phyloP scores from a whole-genome alignment of 257 asterid species.

The Eucommia ulmoides region DNA sequence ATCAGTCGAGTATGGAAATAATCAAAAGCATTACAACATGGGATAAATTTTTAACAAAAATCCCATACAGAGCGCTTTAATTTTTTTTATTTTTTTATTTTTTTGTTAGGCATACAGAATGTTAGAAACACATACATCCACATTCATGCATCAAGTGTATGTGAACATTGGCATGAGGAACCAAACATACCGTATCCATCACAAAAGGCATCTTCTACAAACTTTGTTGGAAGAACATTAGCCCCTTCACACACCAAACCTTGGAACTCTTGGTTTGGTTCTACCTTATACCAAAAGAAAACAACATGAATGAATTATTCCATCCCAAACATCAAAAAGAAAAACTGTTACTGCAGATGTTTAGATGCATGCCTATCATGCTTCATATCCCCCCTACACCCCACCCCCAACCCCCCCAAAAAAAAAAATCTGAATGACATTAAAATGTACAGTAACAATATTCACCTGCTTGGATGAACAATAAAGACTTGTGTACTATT shows the following conservation, averaged over 20 bases:
- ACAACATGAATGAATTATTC: slow-evolving; percentile 17
- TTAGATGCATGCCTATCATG: slow-evolving; percentile 2
- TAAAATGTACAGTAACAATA: too few relatives aligned
- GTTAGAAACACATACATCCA: too few relatives aligned
- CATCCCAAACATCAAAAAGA: slow-evolving; percentile 3
- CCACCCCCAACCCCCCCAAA: too few relatives aligned
- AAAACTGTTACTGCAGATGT: too few relatives aligned
- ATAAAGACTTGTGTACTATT: too few relatives aligned
- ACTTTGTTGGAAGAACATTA: slow-evolving; percentile 82
- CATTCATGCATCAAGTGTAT: too few relatives aligned
- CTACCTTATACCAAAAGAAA: slow-evolving; percentile 75
- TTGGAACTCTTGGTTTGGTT: slow-evolving; percentile 96
- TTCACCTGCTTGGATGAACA: too few relatives aligned
- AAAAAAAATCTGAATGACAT: too few relatives aligned
- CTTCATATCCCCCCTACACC: too few relatives aligned
- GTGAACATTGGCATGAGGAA: slow-evolving; percentile 4
- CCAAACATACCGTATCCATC: slow-evolving; percentile 78
- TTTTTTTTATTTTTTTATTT: neutral
- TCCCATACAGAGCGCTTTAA: neutral
- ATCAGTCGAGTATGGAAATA: slow-evolving; percentile 26
- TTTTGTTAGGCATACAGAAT: neutral
- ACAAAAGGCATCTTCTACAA: slow-evolving; percentile 86
- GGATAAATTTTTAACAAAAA: neutral
- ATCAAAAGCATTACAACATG: slow-evolving; percentile 1
- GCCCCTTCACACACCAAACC: slow-evolving; percentile 99